Conservation (phyloP, 371 early-diverging fungal species). For the Lichtheimia ornata region DNA sequence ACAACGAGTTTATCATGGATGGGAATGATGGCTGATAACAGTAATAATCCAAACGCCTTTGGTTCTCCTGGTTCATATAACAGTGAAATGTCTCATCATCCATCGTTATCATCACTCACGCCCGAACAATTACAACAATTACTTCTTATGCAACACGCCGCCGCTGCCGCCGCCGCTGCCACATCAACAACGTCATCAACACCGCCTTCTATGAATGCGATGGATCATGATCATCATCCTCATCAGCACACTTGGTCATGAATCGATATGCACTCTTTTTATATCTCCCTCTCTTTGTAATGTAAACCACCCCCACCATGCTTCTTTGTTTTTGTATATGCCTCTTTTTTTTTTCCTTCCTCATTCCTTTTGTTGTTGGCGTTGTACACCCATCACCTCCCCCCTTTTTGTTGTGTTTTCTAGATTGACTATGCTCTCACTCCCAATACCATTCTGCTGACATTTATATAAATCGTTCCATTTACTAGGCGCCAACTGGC, state of each 20-base stretch:
- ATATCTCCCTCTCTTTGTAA: slow-evolving; percentile 3
- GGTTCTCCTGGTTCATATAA: slow-evolving; percentile 10
- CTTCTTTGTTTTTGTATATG: neutral
- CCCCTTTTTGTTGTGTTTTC: too few species aligned
- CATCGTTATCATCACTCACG: slow-evolving; percentile 17
- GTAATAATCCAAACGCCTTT: slow-evolving; percentile 1
- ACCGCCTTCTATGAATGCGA: slow-evolving; percentile 7
- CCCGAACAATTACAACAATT: slow-evolving; percentile 27
- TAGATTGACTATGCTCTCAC: too few species aligned
- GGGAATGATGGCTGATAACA: slow-evolving; percentile 17
- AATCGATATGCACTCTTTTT: slow-evolving; percentile 1
- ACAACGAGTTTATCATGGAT: slow-evolving; percentile 23
- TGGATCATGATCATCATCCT: slow-evolving; percentile 12
- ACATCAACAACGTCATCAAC: neutral
- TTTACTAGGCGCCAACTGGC: too few species aligned
- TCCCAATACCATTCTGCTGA: too few species aligned
- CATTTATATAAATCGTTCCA: too few species aligned
- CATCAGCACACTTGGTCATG: slow-evolving; percentile 13
- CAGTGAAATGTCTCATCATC: slow-evolving; percentile 1
- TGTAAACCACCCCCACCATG: neutral
- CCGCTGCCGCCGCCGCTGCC: slow-evolving; percentile 5
- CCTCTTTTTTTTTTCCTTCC: neutral
- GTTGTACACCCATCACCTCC: neutral
- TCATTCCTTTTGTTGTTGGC: neutral
- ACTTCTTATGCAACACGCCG: slow-evolving; percentile 21